Evolutionary conservation across 495 filamentous ascomycete species (phyloP), one percentile per base, ranked within the genome.

Genomic region (Parathielavia appendiculata): DNA sequence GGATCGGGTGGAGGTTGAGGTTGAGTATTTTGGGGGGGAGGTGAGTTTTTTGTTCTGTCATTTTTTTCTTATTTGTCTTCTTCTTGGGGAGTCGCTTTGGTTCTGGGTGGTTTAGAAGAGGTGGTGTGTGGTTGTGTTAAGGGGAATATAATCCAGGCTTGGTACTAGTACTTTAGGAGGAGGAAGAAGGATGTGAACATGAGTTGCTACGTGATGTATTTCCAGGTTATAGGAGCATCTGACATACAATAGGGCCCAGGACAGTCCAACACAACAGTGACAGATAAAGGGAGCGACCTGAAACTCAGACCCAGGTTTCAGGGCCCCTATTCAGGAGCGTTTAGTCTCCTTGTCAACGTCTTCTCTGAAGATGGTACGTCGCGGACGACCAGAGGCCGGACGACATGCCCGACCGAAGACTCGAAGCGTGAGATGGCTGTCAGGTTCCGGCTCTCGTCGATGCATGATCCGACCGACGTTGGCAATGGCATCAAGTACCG

Each of bases 381-480:
- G 16, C 48, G 48, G 30, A 36, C 48, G 32, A 36, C 48, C 16
- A 19, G 30, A 5, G 48, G 16, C 6, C 35, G 17, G 32, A 51
- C 51, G 51, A 54, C 36, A 2, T 54, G 51, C 32, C 36, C 46
- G 19, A 51, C 48, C 9, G 48, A n/a, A 3, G 32, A 20, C 4
- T n/a, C 35, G 8, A 30, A 51, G 48, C 48, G 32, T 8, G 30
- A 51, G 34, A 51, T 51, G 48, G 48, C 19, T n/a, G n/a, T 51
- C 32, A 32, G 26, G 32, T 20, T 51, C 12, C 20, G 32, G 17
- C 5, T 51, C 22, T 51, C 48, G 34, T 38, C 30, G 11, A 19
- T 34, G 32, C 48, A 51, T 22, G 32, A 11, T 7, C 17, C 13
- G 11, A n/a, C 23, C 12, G 48, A 51, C 20, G 0, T 5, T 7